Base-by-base conservation (phyloP, 164 flowering plant genomes). In the Umbilicus rupestris region DNA sequence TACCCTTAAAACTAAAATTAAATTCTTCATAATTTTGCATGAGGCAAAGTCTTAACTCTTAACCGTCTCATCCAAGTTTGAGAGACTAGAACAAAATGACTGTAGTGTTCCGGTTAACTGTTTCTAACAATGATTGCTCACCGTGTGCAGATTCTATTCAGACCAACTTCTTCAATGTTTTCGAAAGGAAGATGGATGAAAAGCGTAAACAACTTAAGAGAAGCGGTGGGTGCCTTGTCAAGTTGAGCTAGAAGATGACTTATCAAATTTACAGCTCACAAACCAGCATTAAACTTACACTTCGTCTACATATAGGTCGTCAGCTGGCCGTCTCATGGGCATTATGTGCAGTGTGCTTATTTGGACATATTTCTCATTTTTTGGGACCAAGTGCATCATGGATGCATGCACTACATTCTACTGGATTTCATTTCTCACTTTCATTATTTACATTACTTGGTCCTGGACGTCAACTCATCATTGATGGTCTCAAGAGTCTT, bases 261-360 rank as follows among this genome's bases (percentile, higher is more conserved):
- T 55, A 55, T 52, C 59, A 52, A 24, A 24, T 28, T 26, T 55
- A 33, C 60, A 55, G 33, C 16, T 55, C 60, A 14, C 33, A 55
- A 26, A 55, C 60, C 28, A n/a, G 33, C 60, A 26, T 12, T 55
- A 28, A 47, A 22, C 68, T 72, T 70, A 42, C 65, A 59, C 0
- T 35, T 69, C 30, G 22, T 37, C 33, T 64, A 69, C 70, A 65
- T 74, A 67, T 78, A 95, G 99, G 99, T 73, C 86, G 87, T 64
- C 85, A 79, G 68, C 96, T 95, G 74, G 97, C 85, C 69, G 89
- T 95, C 71, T 95, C 99, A 16, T 88, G 96, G 96, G 96, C 96
- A 52, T 74, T 95, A 45, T 95, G 99, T 77, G 90, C 96, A 66
- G 97, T 86, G 19, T 95, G 99, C 79, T 82, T 95, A 50, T 11